A percentile compares a stretch with the other conserved stretches of the same genome.
phyloP scores from a whole-genome alignment of 2,329 filamentous ascomycete species.

The Trichoderma atrobrunneum region DNA sequence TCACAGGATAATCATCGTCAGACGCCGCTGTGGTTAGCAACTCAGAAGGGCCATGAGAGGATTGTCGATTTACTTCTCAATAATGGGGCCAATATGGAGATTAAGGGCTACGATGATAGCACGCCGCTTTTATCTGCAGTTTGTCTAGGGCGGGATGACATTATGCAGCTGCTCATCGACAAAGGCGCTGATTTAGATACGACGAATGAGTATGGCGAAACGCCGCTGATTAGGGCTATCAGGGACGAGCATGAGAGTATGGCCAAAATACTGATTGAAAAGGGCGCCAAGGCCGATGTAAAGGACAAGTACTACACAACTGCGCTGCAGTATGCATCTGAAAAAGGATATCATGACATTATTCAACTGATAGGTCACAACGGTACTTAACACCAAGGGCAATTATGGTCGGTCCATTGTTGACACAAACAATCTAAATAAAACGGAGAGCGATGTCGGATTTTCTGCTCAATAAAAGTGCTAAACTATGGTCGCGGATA shows the following conservation, averaged over 20 bases:
- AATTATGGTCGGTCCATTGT: background rate
- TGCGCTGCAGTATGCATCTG: background rate
- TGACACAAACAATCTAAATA: background rate
- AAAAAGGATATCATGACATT: background rate
- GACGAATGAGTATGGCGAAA: background rate
- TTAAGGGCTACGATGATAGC: background rate
- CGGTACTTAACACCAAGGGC: background rate
- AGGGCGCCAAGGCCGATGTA: background rate
- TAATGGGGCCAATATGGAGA: background rate
- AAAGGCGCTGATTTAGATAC: background rate
- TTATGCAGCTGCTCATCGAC: background rate
- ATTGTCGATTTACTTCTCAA: background rate
- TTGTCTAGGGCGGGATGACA: background rate
- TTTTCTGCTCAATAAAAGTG: background rate
- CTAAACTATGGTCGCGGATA: background rate
- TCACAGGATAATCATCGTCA: background rate
- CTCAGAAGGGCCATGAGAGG: background rate
- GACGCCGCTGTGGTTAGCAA: background rate
- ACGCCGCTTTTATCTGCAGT: background rate
- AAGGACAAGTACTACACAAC: background rate
- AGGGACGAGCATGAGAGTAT: background rate
- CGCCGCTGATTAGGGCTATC: background rate
- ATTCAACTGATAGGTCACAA: background rate
- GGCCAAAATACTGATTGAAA: background rate
- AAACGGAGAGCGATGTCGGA: background rate